phyloP scores from a whole-genome alignment of 371 early-diverging fungal genomes.

The Batkoa obscura region DNA sequence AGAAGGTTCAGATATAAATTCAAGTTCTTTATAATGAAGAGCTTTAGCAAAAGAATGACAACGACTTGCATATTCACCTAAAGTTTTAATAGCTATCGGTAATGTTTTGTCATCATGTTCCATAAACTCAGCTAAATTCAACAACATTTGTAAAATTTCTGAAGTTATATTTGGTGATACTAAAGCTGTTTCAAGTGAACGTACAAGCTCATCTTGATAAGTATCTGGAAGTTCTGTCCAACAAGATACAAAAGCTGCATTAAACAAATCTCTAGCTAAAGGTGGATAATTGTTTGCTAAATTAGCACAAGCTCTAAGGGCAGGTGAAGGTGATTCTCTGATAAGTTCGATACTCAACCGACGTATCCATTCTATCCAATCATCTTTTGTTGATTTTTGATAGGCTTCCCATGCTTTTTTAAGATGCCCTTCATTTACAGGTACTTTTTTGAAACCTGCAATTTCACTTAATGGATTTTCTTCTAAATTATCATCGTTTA shows the following conservation, averaged over 20 bases:
- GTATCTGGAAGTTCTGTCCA: constrained; percentile 85
- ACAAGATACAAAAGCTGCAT: constrained; percentile 93
- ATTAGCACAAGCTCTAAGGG: constrained; percentile 74
- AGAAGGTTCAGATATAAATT: constrained; percentile 70
- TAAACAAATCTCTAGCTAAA: constrained; percentile 82
- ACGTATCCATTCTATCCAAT: constrained; percentile 94
- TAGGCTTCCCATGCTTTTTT: constrained; percentile 87
- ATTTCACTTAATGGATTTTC: background rate
- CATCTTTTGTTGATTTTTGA: constrained; percentile 77
- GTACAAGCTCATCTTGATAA: constrained; percentile 81
- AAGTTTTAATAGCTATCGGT: constrained; percentile 77
- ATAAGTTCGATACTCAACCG: constrained; percentile 78
- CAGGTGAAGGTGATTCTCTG: constrained; percentile 90
- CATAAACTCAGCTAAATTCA: constrained; percentile 95
- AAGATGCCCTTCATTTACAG: constrained; percentile 72
- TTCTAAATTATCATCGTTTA: too few relatives aligned
- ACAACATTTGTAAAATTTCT: constrained; percentile 75
- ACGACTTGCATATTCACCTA: constrained; percentile 77
- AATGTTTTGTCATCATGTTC: constrained; percentile 92
- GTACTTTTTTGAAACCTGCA: constrained; percentile 36
- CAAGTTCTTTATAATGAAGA: constrained; percentile 91
- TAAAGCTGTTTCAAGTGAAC: constrained; percentile 67
- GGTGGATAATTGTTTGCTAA: constrained; percentile 69
- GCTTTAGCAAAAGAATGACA: constrained; percentile 94
- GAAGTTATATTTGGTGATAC: constrained; percentile 71